Conservation (phyloP, 2,329 filamentous ascomycete genomes). For the Neocatenulostroma microsporum region DNA sequence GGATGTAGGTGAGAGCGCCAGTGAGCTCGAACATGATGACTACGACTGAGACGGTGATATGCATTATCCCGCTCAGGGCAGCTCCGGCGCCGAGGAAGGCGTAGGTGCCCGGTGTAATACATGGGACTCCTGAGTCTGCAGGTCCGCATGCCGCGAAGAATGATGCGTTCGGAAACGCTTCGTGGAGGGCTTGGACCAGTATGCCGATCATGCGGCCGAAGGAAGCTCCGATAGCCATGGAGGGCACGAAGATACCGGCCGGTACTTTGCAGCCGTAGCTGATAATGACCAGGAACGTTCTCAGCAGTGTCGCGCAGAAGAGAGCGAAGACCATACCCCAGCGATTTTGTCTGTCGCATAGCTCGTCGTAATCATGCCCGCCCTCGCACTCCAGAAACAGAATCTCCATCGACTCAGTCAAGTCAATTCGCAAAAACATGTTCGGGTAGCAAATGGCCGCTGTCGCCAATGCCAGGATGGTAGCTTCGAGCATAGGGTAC, state of each 20-base stretch:
- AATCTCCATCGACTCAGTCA: slow-evolving; percentile 99
- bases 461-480: slow-evolving; percentile 71
- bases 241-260: slow-evolving; percentile 94
- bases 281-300: slow-evolving; percentile 80
- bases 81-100: slow-evolving; percentile 90
- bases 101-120: slow-evolving; percentile 95
- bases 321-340: slow-evolving; percentile 73
- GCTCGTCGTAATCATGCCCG: slow-evolving; percentile 75
- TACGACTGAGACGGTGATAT: slow-evolving; percentile 90
- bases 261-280: slow-evolving; percentile 98
- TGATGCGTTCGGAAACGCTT: slow-evolving; percentile 68
- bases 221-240: slow-evolving; percentile 92
- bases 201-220: slow-evolving; percentile 95
- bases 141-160: slow-evolving; percentile 88
- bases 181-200: slow-evolving; percentile 79
- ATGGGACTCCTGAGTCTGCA: slow-evolving; percentile 85
- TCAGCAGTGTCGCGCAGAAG: slow-evolving; percentile 68
- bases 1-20: slow-evolving; percentile 90
- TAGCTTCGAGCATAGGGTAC: slow-evolving; percentile 80
- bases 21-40: slow-evolving; percentile 99
- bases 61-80: slow-evolving; percentile 93
- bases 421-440: slow-evolving; percentile 89
- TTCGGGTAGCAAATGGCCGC: slow-evolving; percentile 96
- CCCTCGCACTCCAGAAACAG: slow-evolving; percentile 90
- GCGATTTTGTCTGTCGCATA: slow-evolving; percentile 73